phyloP scores from a whole-genome alignment of 1,284 basidiomycete genomes.

The Puccinia horiana region DNA sequence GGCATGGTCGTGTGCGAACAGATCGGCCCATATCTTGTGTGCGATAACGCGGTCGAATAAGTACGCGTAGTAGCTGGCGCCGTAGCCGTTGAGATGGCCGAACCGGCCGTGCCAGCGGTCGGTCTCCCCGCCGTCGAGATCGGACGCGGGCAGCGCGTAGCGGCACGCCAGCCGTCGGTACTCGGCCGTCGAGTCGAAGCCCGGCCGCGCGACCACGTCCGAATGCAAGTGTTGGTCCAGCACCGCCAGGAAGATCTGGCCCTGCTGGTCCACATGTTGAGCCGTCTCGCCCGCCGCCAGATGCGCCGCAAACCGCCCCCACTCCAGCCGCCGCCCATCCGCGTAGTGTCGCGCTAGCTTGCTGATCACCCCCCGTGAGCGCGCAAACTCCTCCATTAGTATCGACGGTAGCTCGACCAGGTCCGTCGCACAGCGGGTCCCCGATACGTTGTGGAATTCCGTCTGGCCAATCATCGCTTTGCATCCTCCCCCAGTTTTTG shows the following conservation, averaged over 20 bases:
- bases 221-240: slow-evolving; percentile 58
- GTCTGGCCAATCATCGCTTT: slow-evolving; percentile 58
- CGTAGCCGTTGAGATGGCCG: slow-evolving; percentile 58
- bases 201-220: slow-evolving; percentile 23
- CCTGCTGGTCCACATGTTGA: background rate
- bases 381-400: slow-evolving; percentile 58
- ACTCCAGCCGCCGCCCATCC: slow-evolving; percentile 54
- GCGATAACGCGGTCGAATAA: slow-evolving; percentile 58
- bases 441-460: slow-evolving; percentile 58
- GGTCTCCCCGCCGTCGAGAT: background rate
- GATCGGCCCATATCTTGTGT: slow-evolving; percentile 54
- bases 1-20: no score
- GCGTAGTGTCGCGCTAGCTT: slow-evolving; percentile 56
- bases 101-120: slow-evolving; percentile 55
- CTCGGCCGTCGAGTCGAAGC: slow-evolving; percentile 53
- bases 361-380: slow-evolving; percentile 53
- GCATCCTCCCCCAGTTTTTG: background rate
- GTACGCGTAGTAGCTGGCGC: slow-evolving; percentile 58
- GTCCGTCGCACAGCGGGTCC: slow-evolving; percentile 58
- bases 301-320: slow-evolving; percentile 51
- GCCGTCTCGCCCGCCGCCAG: slow-evolving; percentile 57
- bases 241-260: slow-evolving; percentile 57
- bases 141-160: background rate
- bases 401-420: slow-evolving; percentile 59
- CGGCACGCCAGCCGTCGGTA: slow-evolving; percentile 51